phyloP scores from a whole-genome alignment of 331 rosid genomes.

The Arachis monticola region DNA sequence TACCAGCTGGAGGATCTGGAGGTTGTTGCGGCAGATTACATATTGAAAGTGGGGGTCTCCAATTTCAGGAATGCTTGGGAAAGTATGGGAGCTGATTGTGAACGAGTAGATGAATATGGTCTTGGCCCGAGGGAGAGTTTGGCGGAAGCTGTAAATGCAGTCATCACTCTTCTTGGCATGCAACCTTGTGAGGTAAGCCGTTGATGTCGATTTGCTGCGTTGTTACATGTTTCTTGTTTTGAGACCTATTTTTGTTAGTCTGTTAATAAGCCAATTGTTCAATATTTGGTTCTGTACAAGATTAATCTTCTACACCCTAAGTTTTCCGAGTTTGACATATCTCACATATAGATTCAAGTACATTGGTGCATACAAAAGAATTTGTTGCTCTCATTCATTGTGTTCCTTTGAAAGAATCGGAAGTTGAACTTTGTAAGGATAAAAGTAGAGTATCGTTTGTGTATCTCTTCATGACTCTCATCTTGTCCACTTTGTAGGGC shows the following conservation, averaged over 20 bases:
- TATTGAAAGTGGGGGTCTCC: slow-evolving; percentile 80
- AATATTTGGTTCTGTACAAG: too few species aligned
- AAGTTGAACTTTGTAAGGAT: not conserved
- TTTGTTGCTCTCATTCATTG: not conserved
- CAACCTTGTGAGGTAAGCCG: slow-evolving; percentile 93
- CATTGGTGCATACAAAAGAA: not conserved
- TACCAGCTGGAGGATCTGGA: slow-evolving; percentile 97
- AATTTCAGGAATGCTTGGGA: slow-evolving; percentile 99
- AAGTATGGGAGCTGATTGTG: slow-evolving; percentile 75
- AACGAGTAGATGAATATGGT: slow-evolving; percentile 92
- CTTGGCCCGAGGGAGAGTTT: slow-evolving; percentile 95
- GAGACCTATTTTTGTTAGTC: not conserved
- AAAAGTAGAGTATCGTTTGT: slow-evolving; percentile 12
- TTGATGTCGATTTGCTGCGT: slow-evolving; percentile 16
- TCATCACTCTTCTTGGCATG: slow-evolving; percentile 88
- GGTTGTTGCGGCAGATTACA: slow-evolving; percentile 90
- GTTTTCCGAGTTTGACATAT: slow-evolving; percentile 13
- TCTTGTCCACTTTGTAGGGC: slow-evolving; percentile 63
- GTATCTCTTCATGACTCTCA: slow-evolving; percentile 1
- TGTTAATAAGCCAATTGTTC: not conserved
- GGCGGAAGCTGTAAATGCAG: slow-evolving; percentile 89
- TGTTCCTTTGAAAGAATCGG: too few species aligned
- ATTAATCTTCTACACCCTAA: too few species aligned
- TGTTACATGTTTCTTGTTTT: slow-evolving; percentile 26
- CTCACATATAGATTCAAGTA: not conserved